These are phyloP conservation scores for Psilocybe tampanensis DNA, from an alignment of 768 basidiomycete genomes.

Conservation along the genomic window DNA sequence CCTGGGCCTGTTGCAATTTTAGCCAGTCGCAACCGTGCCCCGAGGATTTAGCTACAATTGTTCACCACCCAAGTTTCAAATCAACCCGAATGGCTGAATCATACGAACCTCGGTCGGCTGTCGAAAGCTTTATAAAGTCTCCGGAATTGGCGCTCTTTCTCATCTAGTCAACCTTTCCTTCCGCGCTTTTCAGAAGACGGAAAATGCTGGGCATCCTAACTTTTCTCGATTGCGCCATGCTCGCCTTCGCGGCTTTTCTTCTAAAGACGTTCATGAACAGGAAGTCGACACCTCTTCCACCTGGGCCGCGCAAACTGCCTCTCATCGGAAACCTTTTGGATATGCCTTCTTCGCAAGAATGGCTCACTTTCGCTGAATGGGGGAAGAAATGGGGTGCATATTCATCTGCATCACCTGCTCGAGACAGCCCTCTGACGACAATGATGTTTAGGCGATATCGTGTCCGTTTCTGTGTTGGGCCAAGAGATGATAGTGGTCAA, in stretches of 20 bases:
- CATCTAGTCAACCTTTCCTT: not conserved
- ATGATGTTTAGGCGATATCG: slow-evolving; percentile 40
- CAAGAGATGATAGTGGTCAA: slow-evolving; percentile 51
- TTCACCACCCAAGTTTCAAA: not conserved
- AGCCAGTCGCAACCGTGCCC: not conserved
- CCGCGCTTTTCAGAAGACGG: not conserved
- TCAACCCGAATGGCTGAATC: not conserved
- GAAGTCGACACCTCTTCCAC: slow-evolving; percentile 35
- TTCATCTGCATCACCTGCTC: not conserved
- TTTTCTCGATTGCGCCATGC: slow-evolving; percentile 19
- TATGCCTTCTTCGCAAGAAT: slow-evolving; percentile 48
- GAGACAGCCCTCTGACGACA: not conserved
- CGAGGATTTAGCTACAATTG: not conserved
- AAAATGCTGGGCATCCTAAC: not conserved
- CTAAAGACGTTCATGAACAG: slow-evolving; percentile 20
- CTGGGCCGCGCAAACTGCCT: slow-evolving; percentile 47
- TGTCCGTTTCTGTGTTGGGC: slow-evolving; percentile 46
- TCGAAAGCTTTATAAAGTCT: too few relatives aligned
- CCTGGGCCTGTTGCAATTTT: not conserved
- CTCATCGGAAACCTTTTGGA: slow-evolving; percentile 51
- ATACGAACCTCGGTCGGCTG: not conserved
- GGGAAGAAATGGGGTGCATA: slow-evolving; percentile 43
- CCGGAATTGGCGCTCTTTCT: too few relatives aligned
- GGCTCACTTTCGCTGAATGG: slow-evolving; percentile 49
- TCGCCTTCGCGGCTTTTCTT: slow-evolving; percentile 17